phyloP scores from a whole-genome alignment of 177 flowering plant species.

The Tripterygium wilfordii region DNA sequence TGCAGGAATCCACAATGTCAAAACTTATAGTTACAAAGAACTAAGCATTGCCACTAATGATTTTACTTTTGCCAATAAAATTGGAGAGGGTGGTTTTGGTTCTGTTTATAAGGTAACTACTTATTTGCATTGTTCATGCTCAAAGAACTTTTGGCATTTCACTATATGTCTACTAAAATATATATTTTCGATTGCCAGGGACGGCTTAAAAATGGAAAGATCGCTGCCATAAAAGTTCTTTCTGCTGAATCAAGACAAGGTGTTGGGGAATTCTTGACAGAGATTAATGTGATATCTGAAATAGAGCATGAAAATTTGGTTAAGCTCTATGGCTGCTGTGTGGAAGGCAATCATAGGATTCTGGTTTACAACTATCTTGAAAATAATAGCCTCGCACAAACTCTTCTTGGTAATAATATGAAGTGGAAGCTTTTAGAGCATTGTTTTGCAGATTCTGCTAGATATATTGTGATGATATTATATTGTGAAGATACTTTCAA shows the following conservation, averaged over 20 bases:
- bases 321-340: slow-evolving; percentile 86
- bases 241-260: slow-evolving; percentile 90
- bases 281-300: slow-evolving; percentile 60
- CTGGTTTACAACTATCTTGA: slow-evolving; percentile 82
- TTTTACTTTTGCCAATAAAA: slow-evolving; percentile 37
- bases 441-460: not conserved
- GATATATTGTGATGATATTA: too few species aligned
- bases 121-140: not conserved
- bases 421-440: not conserved
- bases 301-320: slow-evolving; percentile 81
- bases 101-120: slow-evolving; percentile 28
- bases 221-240: slow-evolving; percentile 71
- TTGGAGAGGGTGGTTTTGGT: slow-evolving; percentile 73
- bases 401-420: slow-evolving; percentile 64
- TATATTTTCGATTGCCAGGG: slow-evolving; percentile 46
- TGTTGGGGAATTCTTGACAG: slow-evolving; percentile 69
- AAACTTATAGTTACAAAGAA: slow-evolving; percentile 33
- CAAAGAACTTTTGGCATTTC: not conserved
- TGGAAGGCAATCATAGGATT: slow-evolving; percentile 69
- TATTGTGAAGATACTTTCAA: too few species aligned
- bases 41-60: slow-evolving; percentile 30
- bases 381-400: slow-evolving; percentile 82
- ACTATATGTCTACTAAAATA: not conserved
- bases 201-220: slow-evolving; percentile 53
- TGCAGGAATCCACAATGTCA: slow-evolving; percentile 23